phyloP scores from a whole-genome alignment of 108 stramenopile genomes.

The Poteriospumella lacustris region DNA sequence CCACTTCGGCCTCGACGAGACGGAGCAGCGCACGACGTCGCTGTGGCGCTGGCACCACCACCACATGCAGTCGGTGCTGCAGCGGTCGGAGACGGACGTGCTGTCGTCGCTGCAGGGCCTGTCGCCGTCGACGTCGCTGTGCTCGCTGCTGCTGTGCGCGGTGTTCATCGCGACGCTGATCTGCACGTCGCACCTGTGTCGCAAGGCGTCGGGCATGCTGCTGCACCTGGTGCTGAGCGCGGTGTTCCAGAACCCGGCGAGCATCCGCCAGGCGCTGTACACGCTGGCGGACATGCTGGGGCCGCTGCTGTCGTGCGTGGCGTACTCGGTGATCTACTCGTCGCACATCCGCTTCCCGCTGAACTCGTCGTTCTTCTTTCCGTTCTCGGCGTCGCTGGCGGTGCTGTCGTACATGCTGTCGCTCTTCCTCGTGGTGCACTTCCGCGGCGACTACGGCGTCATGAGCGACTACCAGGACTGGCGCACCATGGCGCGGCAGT shows the following conservation, averaged over 20 bases:
- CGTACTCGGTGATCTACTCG: not conserved
- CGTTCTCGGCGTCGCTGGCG: not conserved
- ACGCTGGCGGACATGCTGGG: not conserved
- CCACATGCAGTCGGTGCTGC: not conserved
- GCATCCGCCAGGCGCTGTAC: not conserved
- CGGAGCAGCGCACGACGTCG: too few relatives aligned
- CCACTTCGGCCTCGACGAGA: too few relatives aligned
- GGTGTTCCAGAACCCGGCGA: not conserved
- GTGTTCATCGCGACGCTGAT: not conserved
- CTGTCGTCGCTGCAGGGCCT: not conserved
- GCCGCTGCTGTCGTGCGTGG: not conserved
- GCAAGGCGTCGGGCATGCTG: not conserved
- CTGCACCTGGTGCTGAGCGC: not conserved
- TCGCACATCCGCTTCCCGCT: not conserved
- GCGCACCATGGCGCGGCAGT: not conserved
- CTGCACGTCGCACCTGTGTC: not conserved
- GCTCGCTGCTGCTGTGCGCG: not conserved
- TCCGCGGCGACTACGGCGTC: constrained; percentile 19
- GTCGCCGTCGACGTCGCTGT: not conserved
- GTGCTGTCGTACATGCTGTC: not conserved
- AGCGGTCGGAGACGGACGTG: not conserved
- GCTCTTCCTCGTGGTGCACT: not conserved
- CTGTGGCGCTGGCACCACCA: too few relatives aligned
- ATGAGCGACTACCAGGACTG: not conserved
- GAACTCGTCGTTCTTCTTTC: constrained; percentile 8